Evolutionary conservation across 2,329 filamentous ascomycete genomes (phyloP), one percentile per base, ranked within the genome.

Genomic region (Clarireedia sp.): DNA sequence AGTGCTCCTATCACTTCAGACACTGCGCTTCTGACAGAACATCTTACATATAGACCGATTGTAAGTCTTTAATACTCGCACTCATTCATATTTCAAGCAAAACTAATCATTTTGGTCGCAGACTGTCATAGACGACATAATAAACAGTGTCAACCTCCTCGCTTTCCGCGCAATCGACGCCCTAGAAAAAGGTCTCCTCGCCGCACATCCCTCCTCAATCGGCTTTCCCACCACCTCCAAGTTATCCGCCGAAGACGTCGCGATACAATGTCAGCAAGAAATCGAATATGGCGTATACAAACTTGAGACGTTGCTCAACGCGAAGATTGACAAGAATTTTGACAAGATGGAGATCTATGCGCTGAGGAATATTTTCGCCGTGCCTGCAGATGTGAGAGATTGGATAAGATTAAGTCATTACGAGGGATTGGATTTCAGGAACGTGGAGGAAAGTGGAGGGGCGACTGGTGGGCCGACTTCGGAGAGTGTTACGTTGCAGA

Each of bases 101-200:
- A 44, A 29, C 55, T 40, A 24, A 26, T 44, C 24, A 66, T 33
- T 12, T 9, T 10, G 29, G 10, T 33, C 12, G 5, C 12, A 96
- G 91, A 88, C 88, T 59, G 82, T 99, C 43, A 87, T 99, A 67
- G 94, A 99, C 81, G 92, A 97, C 73, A 91, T 97, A 65, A 96
- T 97, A 75, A 96, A 97, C 76, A 88, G 87, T 54, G 84, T 96
- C 71, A 99, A 97, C 75, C 89, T 92, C 67, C 82, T 96, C 66
- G 87, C 94, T 66, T 94, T 95, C 72, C 87, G 87, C 70, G 91
- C 90, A 53, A 85, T 96, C 66, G 89, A 89, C 66, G 89, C 87
- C 58, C 84, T 97, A 62, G 94, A 97, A 72, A 82, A 83, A 54
- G 89, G 89, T 1, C 83, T 99, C 19, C 77, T 89, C 48, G 79